These are phyloP conservation scores for Sporisorium exsertum DNA, from an alignment of 1,284 basidiomycete species.

Conservation along the genomic window DNA sequence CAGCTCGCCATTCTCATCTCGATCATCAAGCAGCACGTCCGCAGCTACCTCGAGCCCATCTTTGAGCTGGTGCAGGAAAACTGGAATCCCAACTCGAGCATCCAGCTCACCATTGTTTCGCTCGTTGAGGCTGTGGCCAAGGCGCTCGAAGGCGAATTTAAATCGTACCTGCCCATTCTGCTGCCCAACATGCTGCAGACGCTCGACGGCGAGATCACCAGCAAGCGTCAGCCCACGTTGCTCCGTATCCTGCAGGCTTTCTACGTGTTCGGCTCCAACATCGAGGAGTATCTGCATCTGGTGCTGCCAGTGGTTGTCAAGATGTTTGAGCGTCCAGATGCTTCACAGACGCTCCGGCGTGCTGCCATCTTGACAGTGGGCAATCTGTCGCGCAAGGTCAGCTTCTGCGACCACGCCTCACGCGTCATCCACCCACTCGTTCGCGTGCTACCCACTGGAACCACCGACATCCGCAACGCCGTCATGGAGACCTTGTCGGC, in stretches of 20 bases:
- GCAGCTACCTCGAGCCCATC: conserved; percentile 74
- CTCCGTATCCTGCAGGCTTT: conserved; percentile 93
- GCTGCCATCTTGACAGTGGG: conserved; percentile 92
- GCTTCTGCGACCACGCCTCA: conserved; percentile 98
- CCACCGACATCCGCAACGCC: conserved; percentile 81
- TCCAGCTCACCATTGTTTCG: conserved; percentile 92
- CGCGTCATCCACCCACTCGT: conserved; percentile 96
- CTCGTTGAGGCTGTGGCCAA: conserved; percentile 94
- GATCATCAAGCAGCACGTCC: conserved; percentile 97
- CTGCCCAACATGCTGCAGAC: conserved; percentile 88
- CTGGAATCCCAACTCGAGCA: conserved; percentile 74
- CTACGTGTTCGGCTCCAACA: conserved; percentile 92
- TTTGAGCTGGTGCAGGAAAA: conserved; percentile 68
- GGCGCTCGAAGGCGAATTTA: conserved; percentile 96
- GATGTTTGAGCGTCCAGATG: conserved; percentile 87
- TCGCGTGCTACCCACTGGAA: conserved; percentile 83
- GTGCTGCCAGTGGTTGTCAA: conserved; percentile 94
- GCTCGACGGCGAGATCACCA: conserved; percentile 73
- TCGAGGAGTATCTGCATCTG: conserved; percentile 97
- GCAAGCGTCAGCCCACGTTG: conserved; percentile 76
- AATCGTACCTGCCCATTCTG: conserved; percentile 92
- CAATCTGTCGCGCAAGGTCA: conserved; percentile 89
- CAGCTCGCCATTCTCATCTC: conserved; percentile 95
- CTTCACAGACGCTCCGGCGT: conserved; percentile 81
- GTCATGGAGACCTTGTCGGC: conserved; percentile 96